Conservation (phyloP, 1,139 yeast genomes). For the Yamadazyma taylorii region DNA sequence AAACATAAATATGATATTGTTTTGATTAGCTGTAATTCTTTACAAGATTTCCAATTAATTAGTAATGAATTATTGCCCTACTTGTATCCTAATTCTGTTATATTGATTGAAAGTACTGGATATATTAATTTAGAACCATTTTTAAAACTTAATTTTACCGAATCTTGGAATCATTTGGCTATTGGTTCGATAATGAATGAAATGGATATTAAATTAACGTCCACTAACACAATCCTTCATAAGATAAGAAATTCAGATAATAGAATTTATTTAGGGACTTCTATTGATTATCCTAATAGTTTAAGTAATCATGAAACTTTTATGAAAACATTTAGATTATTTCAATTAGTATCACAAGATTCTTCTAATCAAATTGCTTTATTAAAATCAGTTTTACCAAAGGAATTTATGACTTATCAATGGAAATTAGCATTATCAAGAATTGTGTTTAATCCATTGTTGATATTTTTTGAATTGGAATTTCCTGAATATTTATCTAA, state of each 20-base stretch:
- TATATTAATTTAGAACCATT: slow-evolving; percentile 73
- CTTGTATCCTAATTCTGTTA: slow-evolving; percentile 39
- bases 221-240: slow-evolving; percentile 26
- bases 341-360: slow-evolving; percentile 36
- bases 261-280: slow-evolving; percentile 42
- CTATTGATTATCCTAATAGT: slow-evolving; percentile 19
- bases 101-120: slow-evolving; percentile 68
- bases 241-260: slow-evolving; percentile 32
- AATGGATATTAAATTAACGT: slow-evolving; percentile 53
- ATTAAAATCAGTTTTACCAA: slow-evolving; percentile 50
- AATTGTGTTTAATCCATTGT: slow-evolving; percentile 73
- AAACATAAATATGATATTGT: slow-evolving; percentile 34
- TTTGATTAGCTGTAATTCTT: slow-evolving; percentile 35
- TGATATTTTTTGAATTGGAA: slow-evolving; percentile 70
- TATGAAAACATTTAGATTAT: slow-evolving; percentile 30
- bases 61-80: slow-evolving; percentile 29
- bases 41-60: slow-evolving; percentile 42
- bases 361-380: slow-evolving; percentile 37
- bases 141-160: slow-evolving; percentile 38
- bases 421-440: slow-evolving; percentile 85
- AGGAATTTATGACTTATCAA: slow-evolving; percentile 70
- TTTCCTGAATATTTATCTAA: slow-evolving; percentile 56
- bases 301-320: slow-evolving; percentile 21
- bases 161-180: slow-evolving; percentile 29
- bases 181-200: slow-evolving; percentile 66